phyloP scores from a whole-genome alignment of 2,329 filamentous ascomycete species.

The Fragosphaeria purpurea region DNA sequence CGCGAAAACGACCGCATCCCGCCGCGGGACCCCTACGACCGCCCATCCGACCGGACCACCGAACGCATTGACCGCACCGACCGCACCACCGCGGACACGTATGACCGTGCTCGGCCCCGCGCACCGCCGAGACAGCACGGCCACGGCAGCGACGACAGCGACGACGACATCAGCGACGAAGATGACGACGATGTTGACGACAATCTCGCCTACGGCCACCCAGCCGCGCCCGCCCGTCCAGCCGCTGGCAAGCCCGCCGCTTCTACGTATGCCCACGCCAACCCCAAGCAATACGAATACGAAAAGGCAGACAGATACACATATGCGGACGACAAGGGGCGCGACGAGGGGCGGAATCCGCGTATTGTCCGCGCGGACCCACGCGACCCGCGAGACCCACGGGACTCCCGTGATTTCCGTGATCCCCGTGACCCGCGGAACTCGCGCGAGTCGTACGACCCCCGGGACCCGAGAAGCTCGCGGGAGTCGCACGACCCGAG shows the following conservation, averaged over 20 bases:
- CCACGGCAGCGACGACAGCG: conserved; percentile 8
- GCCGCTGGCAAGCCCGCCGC: conserved; percentile 2
- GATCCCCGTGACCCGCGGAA: conserved; percentile 8
- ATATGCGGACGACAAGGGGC: conserved; percentile 20
- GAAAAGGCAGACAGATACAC: conserved; percentile 23
- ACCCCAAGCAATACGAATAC: conserved; percentile 29
- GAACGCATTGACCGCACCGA: background rate
- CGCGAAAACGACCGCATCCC: conserved; percentile 13
- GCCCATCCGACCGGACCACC: background rate
- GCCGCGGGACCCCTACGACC: conserved; percentile 13
- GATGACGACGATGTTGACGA: conserved; percentile 15
- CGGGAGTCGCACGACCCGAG: conserved; percentile 5
- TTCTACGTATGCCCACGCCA: conserved; percentile 18
- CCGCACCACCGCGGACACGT: background rate
- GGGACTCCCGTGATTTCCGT: background rate
- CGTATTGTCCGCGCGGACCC: conserved; percentile 9
- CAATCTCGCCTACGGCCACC: conserved; percentile 41
- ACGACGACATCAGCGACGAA: conserved; percentile 7
- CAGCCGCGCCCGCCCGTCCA: conserved; percentile 7
- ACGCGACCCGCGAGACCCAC: conserved; percentile 5
- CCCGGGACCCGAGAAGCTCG: background rate
- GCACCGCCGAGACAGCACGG: conserved; percentile 10
- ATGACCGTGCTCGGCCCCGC: background rate
- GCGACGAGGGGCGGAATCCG: conserved; percentile 11
- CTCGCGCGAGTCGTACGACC: conserved; percentile 4